Evolutionary conservation across 208 protist genomes (phyloP).

Genomic region (Wallacemonas sp.): DNA sequence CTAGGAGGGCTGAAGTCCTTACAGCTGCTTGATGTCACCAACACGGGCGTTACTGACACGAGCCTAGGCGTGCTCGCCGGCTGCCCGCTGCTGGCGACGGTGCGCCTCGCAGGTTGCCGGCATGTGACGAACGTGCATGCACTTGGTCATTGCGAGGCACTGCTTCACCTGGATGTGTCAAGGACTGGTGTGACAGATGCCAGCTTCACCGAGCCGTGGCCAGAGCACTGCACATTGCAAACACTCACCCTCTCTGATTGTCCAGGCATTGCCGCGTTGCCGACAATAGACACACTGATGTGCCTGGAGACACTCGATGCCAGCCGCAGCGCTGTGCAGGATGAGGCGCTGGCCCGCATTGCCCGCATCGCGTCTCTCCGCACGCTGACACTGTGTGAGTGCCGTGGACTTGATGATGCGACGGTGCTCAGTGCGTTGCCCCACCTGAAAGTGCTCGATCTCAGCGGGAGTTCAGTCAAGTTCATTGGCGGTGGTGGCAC

Average conservation of each 20-base stretch:
- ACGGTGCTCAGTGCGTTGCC: constrained; percentile 27
- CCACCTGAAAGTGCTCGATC: constrained; percentile 26
- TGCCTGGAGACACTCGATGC: constrained; percentile 21
- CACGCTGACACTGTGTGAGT: constrained; percentile 27
- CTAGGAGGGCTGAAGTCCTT: constrained; percentile 27
- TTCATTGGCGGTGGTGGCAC: constrained; percentile 13
- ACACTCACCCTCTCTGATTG: constrained; percentile 23
- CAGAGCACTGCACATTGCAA: background rate
- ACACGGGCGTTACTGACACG: constrained; percentile 28
- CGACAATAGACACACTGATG: constrained; percentile 5
- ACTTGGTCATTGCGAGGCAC: constrained; percentile 22
- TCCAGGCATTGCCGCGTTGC: constrained; percentile 1
- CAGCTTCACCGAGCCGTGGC: constrained; percentile 18
- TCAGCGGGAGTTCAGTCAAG: constrained; percentile 22
- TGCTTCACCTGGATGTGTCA: constrained; percentile 26
- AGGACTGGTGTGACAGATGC: constrained; percentile 35
- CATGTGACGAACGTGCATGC: constrained; percentile 24
- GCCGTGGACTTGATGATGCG: constrained; percentile 22
- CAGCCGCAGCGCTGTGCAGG: constrained; percentile 2
- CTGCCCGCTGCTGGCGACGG: constrained; percentile 26
- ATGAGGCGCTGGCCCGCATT: constrained; percentile 8
- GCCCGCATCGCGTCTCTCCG: constrained; percentile 15
- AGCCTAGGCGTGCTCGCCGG: constrained; percentile 21
- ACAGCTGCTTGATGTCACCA: constrained; percentile 22
- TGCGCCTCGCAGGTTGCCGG: constrained; percentile 36